Percentiles rank a stretch among this genome's conserved stretches.
phyloP scores from a whole-genome alignment of 805 yeast genomes.

The Schwanniomyces pseudopolymorphus region DNA sequence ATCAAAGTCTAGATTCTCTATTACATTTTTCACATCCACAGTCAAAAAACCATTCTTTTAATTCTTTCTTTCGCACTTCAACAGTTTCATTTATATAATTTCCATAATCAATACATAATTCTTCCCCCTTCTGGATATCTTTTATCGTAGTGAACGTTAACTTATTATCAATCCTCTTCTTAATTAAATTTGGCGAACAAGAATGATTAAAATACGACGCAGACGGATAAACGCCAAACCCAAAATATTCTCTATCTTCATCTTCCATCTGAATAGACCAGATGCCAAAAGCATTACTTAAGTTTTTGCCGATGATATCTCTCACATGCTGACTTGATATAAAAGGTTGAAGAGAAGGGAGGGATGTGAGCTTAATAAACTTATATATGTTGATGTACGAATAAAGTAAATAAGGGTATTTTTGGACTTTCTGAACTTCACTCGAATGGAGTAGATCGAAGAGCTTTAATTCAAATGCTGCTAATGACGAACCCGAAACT shows the following conservation, averaged over 20 bases:
- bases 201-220: slow-evolving; percentile 72
- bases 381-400: slow-evolving; percentile 50
- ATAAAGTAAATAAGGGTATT: slow-evolving; percentile 47
- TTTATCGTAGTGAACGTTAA: slow-evolving; percentile 42
- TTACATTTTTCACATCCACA: slow-evolving; percentile 54
- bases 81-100: slow-evolving; percentile 43
- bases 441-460: slow-evolving; percentile 52
- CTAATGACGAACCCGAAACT: not conserved
- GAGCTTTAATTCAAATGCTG: slow-evolving; percentile 18
- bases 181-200: slow-evolving; percentile 55
- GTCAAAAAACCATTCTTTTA: slow-evolving; percentile 58
- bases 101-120: slow-evolving; percentile 63
- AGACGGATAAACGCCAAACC: slow-evolving; percentile 58
- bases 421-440: slow-evolving; percentile 44
- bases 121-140: slow-evolving; percentile 44
- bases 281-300: slow-evolving; percentile 69
- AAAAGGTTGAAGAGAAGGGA: slow-evolving; percentile 28
- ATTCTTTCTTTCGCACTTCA: slow-evolving; percentile 37
- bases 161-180: slow-evolving; percentile 38
- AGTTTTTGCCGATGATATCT: slow-evolving; percentile 54
- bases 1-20: slow-evolving; percentile 12
- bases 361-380: slow-evolving; percentile 43
- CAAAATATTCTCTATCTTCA: slow-evolving; percentile 55
- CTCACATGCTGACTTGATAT: slow-evolving; percentile 43
- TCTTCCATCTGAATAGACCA: slow-evolving; percentile 47